Conservation (phyloP, 202 grass and related monocot species). For the Schoenoplectus triqueter region DNA sequence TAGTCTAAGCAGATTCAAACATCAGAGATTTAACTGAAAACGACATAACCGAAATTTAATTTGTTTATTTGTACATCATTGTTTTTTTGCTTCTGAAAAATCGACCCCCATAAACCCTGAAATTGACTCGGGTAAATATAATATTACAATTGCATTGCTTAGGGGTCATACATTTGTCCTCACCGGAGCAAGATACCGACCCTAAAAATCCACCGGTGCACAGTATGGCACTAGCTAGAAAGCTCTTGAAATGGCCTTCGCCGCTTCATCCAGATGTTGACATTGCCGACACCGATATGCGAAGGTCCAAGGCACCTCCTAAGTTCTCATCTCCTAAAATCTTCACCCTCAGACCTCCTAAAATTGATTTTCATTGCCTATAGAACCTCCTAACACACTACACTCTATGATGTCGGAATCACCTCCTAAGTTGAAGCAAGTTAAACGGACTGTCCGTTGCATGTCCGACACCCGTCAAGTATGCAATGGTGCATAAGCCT, state of each 20-base stretch:
- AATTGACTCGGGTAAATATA: not conserved
- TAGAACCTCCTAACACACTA: not conserved
- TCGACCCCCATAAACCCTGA: not conserved
- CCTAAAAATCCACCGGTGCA: not conserved
- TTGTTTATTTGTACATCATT: no score
- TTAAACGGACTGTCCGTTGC: not conserved
- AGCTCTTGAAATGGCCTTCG: not conserved
- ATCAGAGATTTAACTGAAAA: no score
- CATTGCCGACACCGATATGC: not conserved
- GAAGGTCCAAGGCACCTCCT: not conserved
- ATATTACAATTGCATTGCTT: no score
- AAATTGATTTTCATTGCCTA: not conserved
- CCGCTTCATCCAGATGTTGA: not conserved
- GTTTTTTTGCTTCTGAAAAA: no score
- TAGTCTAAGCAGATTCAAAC: no score
- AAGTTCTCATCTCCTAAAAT: not conserved
- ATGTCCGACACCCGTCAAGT: not conserved
- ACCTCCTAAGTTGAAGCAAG: not conserved
- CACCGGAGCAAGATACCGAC: not conserved
- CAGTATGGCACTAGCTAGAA: not conserved
- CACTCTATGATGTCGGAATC: no score
- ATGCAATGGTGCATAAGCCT: not conserved
- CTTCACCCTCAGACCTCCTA: not conserved
- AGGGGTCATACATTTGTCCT: not conserved
- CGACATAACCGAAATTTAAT: no score